These are phyloP conservation scores for Microbotryum silenes-acaulis DNA, from an alignment of 1,284 basidiomycete species.

Conservation along the genomic window DNA sequence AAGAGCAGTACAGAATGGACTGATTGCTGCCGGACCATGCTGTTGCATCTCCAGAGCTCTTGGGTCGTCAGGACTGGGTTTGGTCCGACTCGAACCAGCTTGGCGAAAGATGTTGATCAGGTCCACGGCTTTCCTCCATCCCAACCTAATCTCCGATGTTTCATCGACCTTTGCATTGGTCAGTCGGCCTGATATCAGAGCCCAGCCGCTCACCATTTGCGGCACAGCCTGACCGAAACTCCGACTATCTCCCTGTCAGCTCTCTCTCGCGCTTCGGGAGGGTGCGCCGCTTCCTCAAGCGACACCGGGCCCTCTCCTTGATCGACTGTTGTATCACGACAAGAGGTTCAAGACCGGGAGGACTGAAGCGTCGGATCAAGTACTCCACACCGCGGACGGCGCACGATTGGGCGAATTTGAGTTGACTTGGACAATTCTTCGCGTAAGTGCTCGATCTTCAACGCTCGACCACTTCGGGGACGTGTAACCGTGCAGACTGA, in stretches of 20 bases:
- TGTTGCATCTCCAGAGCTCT: slow-evolving; percentile 2
- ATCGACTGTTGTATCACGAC: slow-evolving; percentile 28
- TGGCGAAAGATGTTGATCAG: slow-evolving; percentile 18
- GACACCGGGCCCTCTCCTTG: slow-evolving; percentile 26
- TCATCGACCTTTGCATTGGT: slow-evolving; percentile 21
- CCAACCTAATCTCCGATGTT: slow-evolving; percentile 24
- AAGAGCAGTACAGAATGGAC: too few relatives aligned
- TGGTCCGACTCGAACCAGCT: slow-evolving; percentile 11
- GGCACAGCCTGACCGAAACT: background rate
- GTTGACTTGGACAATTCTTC: slow-evolving; percentile 12
- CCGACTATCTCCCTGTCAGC: slow-evolving; percentile 1
- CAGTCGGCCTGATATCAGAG: background rate
- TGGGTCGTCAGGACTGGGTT: slow-evolving; percentile 8
- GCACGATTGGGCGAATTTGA: slow-evolving; percentile 9
- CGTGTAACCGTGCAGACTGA: background rate
- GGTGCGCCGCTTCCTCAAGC: slow-evolving; percentile 16
- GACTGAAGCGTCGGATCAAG: background rate
- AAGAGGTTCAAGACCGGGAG: background rate
- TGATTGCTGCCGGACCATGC: too few relatives aligned
- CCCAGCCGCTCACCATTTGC: background rate
- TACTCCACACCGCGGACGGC: slow-evolving; percentile 11
- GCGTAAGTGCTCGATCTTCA: slow-evolving; percentile 5
- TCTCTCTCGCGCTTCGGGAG: slow-evolving; percentile 22
- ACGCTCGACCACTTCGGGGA: background rate
- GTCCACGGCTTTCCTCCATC: slow-evolving; percentile 24